Conservation (phyloP, 768 basidiomycete genomes). For the Naematelia aurantialba region DNA sequence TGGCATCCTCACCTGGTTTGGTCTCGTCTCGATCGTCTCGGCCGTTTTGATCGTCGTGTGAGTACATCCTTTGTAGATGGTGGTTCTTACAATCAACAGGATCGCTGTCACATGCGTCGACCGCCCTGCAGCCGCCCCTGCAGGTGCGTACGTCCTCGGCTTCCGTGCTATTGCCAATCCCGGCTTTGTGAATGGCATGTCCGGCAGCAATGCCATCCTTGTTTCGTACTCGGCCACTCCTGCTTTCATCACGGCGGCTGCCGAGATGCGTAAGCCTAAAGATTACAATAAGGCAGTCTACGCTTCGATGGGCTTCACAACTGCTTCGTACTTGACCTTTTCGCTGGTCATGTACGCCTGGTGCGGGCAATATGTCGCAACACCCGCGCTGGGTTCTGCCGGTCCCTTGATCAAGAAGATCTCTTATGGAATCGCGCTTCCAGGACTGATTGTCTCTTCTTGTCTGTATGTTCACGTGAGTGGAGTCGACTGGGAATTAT, state of each 20-base stretch:
- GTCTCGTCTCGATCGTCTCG: conserved; percentile 30
- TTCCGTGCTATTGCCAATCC: conserved; percentile 8
- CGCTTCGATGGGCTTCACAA: conserved; percentile 38
- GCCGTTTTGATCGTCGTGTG: conserved; percentile 23
- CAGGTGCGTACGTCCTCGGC: conserved; percentile 12
- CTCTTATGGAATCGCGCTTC: conserved; percentile 28
- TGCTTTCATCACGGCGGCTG: conserved; percentile 35
- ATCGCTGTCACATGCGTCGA: conserved; percentile 31
- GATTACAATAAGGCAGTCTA: conserved; percentile 47
- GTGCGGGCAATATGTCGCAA: conserved; percentile 44
- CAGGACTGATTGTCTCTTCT: conserved; percentile 29
- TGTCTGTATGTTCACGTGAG: conserved; percentile 32
- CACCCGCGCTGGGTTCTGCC: conserved; percentile 47
- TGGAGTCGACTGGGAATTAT: conserved; percentile 12
- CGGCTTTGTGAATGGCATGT: conserved; percentile 44
- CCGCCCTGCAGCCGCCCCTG: conserved; percentile 31
- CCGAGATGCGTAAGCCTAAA: conserved; percentile 49
- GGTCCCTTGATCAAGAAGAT: conserved; percentile 42
- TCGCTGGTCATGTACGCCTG: conserved; percentile 44
- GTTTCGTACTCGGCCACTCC: conserved; percentile 45
- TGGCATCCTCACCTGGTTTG: conserved; percentile 44
- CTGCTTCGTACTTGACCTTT: conserved; percentile 33
- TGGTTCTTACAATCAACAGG: no score
- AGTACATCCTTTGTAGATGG: no score
- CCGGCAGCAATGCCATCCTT: conserved; percentile 44